These are phyloP conservation scores for Chaetomium cochliodes DNA, from an alignment of 495 filamentous ascomycete species.

Conservation along the genomic window DNA sequence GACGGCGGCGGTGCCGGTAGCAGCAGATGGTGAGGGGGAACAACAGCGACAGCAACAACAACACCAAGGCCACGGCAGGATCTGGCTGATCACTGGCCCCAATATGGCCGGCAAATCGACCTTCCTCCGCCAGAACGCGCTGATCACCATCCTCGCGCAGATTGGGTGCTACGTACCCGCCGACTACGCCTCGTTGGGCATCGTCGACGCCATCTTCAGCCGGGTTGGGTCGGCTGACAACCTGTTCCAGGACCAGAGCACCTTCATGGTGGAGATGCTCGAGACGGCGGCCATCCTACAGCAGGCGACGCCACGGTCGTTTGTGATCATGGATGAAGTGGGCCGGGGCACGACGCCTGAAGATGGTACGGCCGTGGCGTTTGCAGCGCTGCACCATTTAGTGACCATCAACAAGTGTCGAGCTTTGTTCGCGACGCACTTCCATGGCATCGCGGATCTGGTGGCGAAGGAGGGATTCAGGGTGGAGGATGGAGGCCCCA, in stretches of 20 bases:
- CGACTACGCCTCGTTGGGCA: conserved; percentile 73
- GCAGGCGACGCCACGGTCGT: conserved; percentile 64
- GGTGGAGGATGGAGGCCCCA: conserved; percentile 40
- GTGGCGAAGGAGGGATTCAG: conserved; percentile 35
- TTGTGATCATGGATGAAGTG: conserved; percentile 99
- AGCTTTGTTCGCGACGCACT: conserved; percentile 91
- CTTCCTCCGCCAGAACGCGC: conserved; percentile 88
- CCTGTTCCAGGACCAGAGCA: conserved; percentile 86
- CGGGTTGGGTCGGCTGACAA: conserved; percentile 92
- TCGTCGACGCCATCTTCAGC: conserved; percentile 91
- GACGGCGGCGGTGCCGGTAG: conserved; percentile 36
- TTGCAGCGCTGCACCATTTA: conserved; percentile 81
- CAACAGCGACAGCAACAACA: background rate
- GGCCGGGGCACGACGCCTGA: conserved; percentile 90
- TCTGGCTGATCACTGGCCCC: conserved; percentile 94
- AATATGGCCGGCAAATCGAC: conserved; percentile 99
- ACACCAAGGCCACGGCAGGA: conserved; percentile 49
- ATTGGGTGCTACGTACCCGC: conserved; percentile 90
- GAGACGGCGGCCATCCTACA: conserved; percentile 70
- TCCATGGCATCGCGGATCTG: conserved; percentile 82
- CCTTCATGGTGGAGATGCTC: conserved; percentile 90
- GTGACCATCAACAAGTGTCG: conserved; percentile 72
- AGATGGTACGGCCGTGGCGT: conserved; percentile 86
- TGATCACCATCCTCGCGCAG: conserved; percentile 91
- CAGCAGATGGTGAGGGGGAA: background rate